Percentiles rank a stretch among this genome's conserved stretches.
Evolutionary conservation across 176 grass and related monocot species (phyloP).

Genomic region (Bothriochloa decipiens): DNA sequence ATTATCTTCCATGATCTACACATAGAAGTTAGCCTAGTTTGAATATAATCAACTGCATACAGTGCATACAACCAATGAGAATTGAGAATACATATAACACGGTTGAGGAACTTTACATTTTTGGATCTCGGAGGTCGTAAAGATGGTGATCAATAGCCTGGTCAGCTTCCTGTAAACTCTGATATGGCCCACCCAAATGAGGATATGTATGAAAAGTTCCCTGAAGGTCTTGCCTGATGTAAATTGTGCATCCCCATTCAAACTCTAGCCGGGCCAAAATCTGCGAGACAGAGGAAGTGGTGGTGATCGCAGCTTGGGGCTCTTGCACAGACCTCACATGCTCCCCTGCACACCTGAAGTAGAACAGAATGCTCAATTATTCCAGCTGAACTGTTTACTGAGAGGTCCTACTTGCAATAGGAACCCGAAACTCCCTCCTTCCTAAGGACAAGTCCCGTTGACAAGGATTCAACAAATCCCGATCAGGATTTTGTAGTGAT

Average conservation of each 20-base stretch:
- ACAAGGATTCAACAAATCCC: too few species aligned
- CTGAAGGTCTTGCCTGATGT: neutral
- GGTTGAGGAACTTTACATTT: slow-evolving; percentile 11
- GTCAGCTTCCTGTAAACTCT: slow-evolving; percentile 6
- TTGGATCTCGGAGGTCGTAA: neutral
- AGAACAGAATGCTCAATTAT: neutral
- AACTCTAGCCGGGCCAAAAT: neutral
- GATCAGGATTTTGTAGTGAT: too few species aligned
- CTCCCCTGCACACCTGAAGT: neutral
- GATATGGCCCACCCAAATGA: slow-evolving; percentile 17
- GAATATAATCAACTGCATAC: neutral
- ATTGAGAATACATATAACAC: neutral
- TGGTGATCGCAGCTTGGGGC: neutral
- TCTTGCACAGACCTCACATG: neutral
- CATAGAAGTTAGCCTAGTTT: neutral
- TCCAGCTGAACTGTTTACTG: neutral
- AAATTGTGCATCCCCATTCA: neutral
- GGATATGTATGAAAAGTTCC: slow-evolving; percentile 31
- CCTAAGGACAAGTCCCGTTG: too few species aligned
- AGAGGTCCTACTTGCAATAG: neutral
- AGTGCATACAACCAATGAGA: neutral
- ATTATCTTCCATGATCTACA: too few species aligned
- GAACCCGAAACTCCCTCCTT: too few species aligned
- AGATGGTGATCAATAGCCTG: slow-evolving; percentile 9
- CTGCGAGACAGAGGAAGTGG: neutral